phyloP scores from a whole-genome alignment of 2,329 filamentous ascomycete genomes.

The Aspergillus arachidicola region DNA sequence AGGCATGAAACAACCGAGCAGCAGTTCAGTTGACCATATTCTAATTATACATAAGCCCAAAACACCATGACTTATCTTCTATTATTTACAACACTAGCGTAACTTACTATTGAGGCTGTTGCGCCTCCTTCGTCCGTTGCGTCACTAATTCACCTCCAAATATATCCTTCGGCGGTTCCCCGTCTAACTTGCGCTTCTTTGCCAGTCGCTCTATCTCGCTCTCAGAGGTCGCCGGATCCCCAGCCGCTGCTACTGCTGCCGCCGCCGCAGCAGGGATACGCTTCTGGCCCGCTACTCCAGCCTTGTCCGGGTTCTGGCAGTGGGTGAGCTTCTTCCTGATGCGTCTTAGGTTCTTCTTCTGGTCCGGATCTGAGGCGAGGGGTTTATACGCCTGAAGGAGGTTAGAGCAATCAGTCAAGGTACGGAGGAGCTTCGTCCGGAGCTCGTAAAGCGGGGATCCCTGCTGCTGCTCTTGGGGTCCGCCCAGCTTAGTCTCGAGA shows the following conservation, averaged over 20 bases:
- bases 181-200: conserved; percentile 45
- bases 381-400: conserved; percentile 44
- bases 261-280: conserved; percentile 39
- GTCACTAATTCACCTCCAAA: conserved; percentile 42
- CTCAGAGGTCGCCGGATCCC: conserved; percentile 33
- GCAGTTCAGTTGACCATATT: background rate
- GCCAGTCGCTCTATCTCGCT: conserved; percentile 40
- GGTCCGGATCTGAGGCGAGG: conserved; percentile 39
- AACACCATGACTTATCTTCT: background rate
- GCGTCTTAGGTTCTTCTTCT: conserved; percentile 46
- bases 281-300: conserved; percentile 46
- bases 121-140: conserved; percentile 32
- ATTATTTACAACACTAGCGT: background rate
- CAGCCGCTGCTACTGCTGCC: conserved; percentile 19
- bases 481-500: conserved; percentile 47
- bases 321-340: conserved; percentile 54
- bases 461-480: conserved; percentile 12
- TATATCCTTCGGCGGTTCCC: conserved; percentile 31
- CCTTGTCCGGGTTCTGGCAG: conserved; percentile 53
- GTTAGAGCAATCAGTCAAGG: conserved; percentile 41
- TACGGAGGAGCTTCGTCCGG: conserved; percentile 40
- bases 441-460: conserved; percentile 33
- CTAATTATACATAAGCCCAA: background rate
- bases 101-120: background rate
- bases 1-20: background rate